These are phyloP conservation scores for Glycyrrhiza uralensis DNA, from an alignment of 306 rosid genomes.

Conservation along the genomic window DNA sequence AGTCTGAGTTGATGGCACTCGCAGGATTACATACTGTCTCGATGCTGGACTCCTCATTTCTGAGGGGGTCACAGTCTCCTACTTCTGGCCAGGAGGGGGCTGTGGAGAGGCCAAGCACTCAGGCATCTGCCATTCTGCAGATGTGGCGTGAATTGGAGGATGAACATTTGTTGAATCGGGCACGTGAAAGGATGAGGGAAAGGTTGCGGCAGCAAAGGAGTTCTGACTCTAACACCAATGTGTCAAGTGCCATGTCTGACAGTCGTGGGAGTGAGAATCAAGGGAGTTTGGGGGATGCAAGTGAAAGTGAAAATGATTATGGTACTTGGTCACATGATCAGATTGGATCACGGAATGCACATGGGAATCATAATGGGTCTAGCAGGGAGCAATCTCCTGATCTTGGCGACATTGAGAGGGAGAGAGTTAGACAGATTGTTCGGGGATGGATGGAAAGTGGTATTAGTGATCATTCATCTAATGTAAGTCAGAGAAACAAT, in stretches of 20 bases:
- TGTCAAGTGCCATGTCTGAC: slow-evolving; percentile 65
- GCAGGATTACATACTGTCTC: slow-evolving; percentile 96
- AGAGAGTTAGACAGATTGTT: slow-evolving; percentile 94
- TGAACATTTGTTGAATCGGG: slow-evolving; percentile 80
- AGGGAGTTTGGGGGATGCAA: slow-evolving; percentile 85
- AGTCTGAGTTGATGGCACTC: slow-evolving; percentile 95
- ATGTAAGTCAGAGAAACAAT: slow-evolving; percentile 66
- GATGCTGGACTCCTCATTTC: slow-evolving; percentile 87
- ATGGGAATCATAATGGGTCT: slow-evolving; percentile 53
- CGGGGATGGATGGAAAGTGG: slow-evolving; percentile 99
- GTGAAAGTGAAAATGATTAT: slow-evolving; percentile 92
- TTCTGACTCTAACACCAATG: slow-evolving; percentile 68
- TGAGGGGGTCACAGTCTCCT: slow-evolving; percentile 93
- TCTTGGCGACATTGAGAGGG: slow-evolving; percentile 99
- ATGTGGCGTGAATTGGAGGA: slow-evolving; percentile 99
- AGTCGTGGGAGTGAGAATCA: slow-evolving; percentile 82
- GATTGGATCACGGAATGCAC: slow-evolving; percentile 57
- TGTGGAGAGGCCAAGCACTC: slow-evolving; percentile 90
- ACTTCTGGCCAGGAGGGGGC: slow-evolving; percentile 84
- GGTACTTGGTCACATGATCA: slow-evolving; percentile 85
- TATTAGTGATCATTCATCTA: slow-evolving; percentile 72
- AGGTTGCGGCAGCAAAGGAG: slow-evolving; percentile 77
- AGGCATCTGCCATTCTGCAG: slow-evolving; percentile 83
- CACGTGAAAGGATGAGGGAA: slow-evolving; percentile 87
- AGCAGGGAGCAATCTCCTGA: slow-evolving; percentile 99